These are phyloP conservation scores for Backusella sp. DNA, from an alignment of 192 early-diverging fungal species.

Conservation along the genomic window DNA sequence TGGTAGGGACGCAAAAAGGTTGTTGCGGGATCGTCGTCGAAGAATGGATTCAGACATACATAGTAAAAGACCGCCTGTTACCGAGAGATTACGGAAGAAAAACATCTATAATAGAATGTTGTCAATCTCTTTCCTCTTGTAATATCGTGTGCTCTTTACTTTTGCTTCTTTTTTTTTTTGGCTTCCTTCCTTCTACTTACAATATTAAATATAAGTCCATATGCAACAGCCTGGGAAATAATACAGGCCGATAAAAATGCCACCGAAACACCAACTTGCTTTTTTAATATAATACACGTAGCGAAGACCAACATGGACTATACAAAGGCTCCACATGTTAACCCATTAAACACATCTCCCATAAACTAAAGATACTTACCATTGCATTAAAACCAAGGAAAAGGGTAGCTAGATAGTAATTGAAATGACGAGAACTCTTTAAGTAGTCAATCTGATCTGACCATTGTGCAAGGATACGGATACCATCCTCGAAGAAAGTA, in stretches of 20 bases:
- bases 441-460: constrained; percentile 87
- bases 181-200: constrained; percentile 19
- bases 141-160: background rate
- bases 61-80: constrained; percentile 91
- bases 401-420: constrained; percentile 68
- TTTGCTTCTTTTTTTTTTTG: background rate
- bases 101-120: constrained; percentile 42
- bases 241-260: constrained; percentile 81
- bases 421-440: constrained; percentile 76
- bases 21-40: constrained; percentile 50
- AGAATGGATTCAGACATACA: constrained; percentile 78
- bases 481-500: constrained; percentile 91
- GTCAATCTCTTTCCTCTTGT: background rate
- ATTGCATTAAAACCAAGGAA: constrained; percentile 83
- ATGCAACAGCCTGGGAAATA: constrained; percentile 84
- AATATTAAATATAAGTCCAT: constrained; percentile 90
- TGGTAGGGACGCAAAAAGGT: constrained; percentile 86
- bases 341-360: background rate
- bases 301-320: constrained; percentile 77
- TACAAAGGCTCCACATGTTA: background rate
- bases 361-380: constrained; percentile 32
- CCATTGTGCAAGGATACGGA: constrained; percentile 89
- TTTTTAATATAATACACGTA: constrained; percentile 74
- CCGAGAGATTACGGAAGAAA: constrained; percentile 87
- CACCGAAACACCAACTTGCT: constrained; percentile 76